phyloP scores from a whole-genome alignment of 306 rosid species.

The Begonia fuchsioides region DNA sequence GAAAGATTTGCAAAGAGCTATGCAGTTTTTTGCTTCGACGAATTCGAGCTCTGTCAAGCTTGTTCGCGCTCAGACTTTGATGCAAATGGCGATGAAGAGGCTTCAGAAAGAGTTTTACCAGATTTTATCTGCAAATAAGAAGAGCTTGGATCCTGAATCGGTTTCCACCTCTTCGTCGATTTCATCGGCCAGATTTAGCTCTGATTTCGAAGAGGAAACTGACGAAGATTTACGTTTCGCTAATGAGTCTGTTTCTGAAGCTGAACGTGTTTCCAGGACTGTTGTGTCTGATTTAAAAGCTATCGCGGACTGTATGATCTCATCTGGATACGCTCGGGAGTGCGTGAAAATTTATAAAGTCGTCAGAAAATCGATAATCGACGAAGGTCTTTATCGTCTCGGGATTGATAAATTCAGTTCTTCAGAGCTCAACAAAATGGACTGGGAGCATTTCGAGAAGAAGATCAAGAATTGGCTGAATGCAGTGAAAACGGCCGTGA shows the following conservation, averaged over 20 bases:
- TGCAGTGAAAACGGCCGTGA: slow-evolving; percentile 36
- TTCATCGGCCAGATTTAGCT: slow-evolving; percentile 18
- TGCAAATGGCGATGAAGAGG: slow-evolving; percentile 62
- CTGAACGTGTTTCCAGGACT: slow-evolving; percentile 25
- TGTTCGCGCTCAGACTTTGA: slow-evolving; percentile 31
- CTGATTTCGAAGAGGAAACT: slow-evolving; percentile 43
- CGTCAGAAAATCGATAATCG: slow-evolving; percentile 46
- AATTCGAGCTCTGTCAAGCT: slow-evolving; percentile 28
- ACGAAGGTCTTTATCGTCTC: slow-evolving; percentile 46
- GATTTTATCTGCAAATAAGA: slow-evolving; percentile 26
- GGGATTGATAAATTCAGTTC: slow-evolving; percentile 43
- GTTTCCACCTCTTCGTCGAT: slow-evolving; percentile 32
- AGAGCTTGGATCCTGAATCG: slow-evolving; percentile 17
- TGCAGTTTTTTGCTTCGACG: slow-evolving; percentile 27
- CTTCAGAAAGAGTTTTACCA: slow-evolving; percentile 53
- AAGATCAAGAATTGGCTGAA: slow-evolving; percentile 57
- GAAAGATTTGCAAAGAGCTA: slow-evolving; percentile 43
- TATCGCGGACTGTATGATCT: slow-evolving; percentile 61
- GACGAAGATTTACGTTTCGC: slow-evolving; percentile 30
- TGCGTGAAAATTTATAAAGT: slow-evolving; percentile 40
- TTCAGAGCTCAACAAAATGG: slow-evolving; percentile 56
- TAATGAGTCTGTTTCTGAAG: slow-evolving; percentile 9
- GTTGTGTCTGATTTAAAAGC: slow-evolving; percentile 46
- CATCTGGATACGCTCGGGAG: slow-evolving; percentile 53
- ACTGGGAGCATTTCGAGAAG: slow-evolving; percentile 45